Conservation (phyloP, 2,329 filamentous ascomycete genomes). For the Fusarium virguliforme region DNA sequence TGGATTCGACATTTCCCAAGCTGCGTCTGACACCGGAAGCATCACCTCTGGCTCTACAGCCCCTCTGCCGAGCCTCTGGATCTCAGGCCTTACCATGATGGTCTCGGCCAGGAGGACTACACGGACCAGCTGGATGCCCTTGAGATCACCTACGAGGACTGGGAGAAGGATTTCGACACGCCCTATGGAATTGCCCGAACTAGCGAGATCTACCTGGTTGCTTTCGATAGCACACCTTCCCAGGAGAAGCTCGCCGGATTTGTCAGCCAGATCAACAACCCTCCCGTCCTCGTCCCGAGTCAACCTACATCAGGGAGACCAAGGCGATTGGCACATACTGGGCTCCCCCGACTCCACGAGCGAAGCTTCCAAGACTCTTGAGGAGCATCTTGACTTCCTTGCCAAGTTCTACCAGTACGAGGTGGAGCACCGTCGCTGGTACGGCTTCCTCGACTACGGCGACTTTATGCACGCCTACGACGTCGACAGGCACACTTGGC, state of each 20-base stretch:
- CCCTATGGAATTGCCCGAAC: slow-evolving; percentile 73
- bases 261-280: slow-evolving; percentile 64
- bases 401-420: slow-evolving; percentile 70
- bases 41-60: slow-evolving; percentile 75
- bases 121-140: slow-evolving; percentile 72
- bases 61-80: slow-evolving; percentile 71
- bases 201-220: slow-evolving; percentile 70
- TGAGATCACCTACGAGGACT: slow-evolving; percentile 77
- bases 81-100: slow-evolving; percentile 71
- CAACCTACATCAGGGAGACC: slow-evolving; percentile 66
- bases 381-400: slow-evolving; percentile 70
- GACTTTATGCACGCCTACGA: slow-evolving; percentile 77
- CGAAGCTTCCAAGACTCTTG: slow-evolving; percentile 57
- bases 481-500: slow-evolving; percentile 71
- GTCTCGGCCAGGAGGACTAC: slow-evolving; percentile 70
- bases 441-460: slow-evolving; percentile 75
- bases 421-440: slow-evolving; percentile 72
- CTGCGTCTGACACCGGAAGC: slow-evolving; percentile 64
- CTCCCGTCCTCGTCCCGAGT: slow-evolving; percentile 67
- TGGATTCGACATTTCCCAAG: slow-evolving; percentile 69
- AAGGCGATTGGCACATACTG: slow-evolving; percentile 71
- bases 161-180: slow-evolving; percentile 68
- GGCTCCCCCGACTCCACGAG: slow-evolving; percentile 59
- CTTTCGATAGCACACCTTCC: slow-evolving; percentile 68
- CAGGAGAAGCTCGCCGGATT: slow-evolving; percentile 63